A percentile compares a stretch with the other conserved stretches of the same genome.
phyloP scores from a whole-genome alignment of 331 rosid genomes.

The Malus hybrid region DNA sequence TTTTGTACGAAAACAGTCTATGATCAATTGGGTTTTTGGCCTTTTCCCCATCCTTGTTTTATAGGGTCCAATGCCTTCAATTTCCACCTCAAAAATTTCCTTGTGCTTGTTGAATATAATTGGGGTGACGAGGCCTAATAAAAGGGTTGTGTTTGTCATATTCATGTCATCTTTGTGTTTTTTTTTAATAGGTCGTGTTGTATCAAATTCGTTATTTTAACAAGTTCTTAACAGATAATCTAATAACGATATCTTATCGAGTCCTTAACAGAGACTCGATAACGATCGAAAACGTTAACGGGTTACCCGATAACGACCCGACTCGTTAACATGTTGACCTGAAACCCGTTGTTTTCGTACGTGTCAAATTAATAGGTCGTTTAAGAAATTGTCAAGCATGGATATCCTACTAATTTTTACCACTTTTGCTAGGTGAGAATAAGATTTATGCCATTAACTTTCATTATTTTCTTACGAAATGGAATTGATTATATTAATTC shows the following conservation, averaged over 20 bases:
- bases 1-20: not conserved
- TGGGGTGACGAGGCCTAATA: too few species aligned
- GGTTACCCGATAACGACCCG: too few species aligned
- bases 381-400: too few species aligned
- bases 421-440: not conserved
- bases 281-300: rapidly evolving
- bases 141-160: too few species aligned
- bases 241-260: too few species aligned
- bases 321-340: too few species aligned
- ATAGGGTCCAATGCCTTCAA: not conserved
- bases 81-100: not conserved
- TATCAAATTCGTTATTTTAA: rapidly evolving
- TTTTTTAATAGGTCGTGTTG: too few species aligned
- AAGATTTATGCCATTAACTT: not conserved
- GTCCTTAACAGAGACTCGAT: too few species aligned
- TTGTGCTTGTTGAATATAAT: not conserved
- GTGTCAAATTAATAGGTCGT: too few species aligned
- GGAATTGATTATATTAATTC: not conserved
- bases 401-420: too few species aligned
- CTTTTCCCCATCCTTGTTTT: not conserved
- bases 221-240: rapidly evolving
- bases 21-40: not conserved
- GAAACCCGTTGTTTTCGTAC: too few species aligned
- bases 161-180: too few species aligned
- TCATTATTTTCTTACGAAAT: not conserved